Evolutionary conservation across 2,329 filamentous ascomycete species (phyloP).

Genomic region (Aspergillus clavatus): DNA sequence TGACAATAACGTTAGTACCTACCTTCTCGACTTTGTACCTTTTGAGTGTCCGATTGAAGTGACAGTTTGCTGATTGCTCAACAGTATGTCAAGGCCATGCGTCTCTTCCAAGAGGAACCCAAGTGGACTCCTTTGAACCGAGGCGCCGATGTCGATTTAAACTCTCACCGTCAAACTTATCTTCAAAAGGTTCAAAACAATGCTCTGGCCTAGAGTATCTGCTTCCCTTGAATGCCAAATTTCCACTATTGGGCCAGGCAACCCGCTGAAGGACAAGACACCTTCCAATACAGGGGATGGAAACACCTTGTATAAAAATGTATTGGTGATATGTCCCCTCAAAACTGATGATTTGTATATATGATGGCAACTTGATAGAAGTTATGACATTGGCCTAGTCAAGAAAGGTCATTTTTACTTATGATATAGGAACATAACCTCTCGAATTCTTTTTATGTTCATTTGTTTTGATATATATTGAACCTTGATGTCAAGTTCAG

Average conservation of each 20-base stretch:
- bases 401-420: background rate
- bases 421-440: too few species aligned
- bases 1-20: conserved; percentile 69
- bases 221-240: conserved; percentile 7
- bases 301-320: too few species aligned
- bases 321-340: too few species aligned
- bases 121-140: conserved; percentile 97
- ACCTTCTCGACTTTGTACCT: conserved; percentile 1
- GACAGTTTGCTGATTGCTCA: conserved; percentile 9
- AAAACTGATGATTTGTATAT: conserved; percentile 13
- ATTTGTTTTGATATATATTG: background rate
- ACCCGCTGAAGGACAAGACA: conserved; percentile 9
- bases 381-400: conserved; percentile 4
- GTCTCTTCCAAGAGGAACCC: conserved; percentile 95
- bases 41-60: background rate
- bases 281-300: too few species aligned
- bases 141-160: conserved; percentile 68
- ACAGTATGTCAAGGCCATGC: conserved; percentile 92
- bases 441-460: too few species aligned
- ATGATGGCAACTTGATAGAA: conserved; percentile 14
- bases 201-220: conserved; percentile 21
- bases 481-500: background rate
- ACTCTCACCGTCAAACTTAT: conserved; percentile 75
- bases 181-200: conserved; percentile 42
- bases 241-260: conserved; percentile 5